Evolutionary conservation across 2,329 filamentous ascomycete genomes (phyloP), one percentile per base, ranked within the genome.

Genomic region (Xylariaceae sp.): DNA sequence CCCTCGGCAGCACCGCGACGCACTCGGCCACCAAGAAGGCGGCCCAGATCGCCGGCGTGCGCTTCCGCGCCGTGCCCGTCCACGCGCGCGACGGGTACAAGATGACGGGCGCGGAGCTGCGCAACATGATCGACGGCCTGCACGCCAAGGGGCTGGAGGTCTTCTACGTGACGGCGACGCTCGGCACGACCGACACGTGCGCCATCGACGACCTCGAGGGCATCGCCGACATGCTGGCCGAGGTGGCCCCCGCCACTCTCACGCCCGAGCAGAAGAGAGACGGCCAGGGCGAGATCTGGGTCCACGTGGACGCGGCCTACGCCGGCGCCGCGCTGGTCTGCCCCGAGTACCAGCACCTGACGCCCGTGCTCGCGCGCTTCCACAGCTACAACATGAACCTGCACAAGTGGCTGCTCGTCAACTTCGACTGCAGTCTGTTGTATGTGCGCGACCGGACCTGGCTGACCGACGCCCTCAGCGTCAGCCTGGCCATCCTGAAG

Each of bases 391-490:
- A 95, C 64, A 79, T 90, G 69, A 97, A 96, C 69, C 85, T 95
- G 76, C 89, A 96, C 73, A 97, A 97, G 69, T 96, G 90, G 90
- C 73, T 96, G 33, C 78, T 96, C 13, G 88, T 88, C 41, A 95
- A 94, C 64, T 96, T 96, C 55, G 90, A 97, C 61, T 76, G 71
- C 53, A 88, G 84, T 38, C 84, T 84, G 50, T 73, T 95, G 31
- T 97, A 79, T 65, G 80, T 96, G 34, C 81, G 82, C 47, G 74
- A 81, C 54, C 77, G 89, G 12, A 67, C 70, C 38, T 81, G 88
- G 64, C 75, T 97, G n/a, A 87, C 84, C 30, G 74, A 82, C 45
- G 85, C 88, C 1, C 74, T 95, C 29, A 81, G 43, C 46, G 43
- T 46, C n/a, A 40, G 13, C 35, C 86, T 86, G 0, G 74, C 83